Evolutionary conservation across 2,329 filamentous ascomycete genomes (phyloP).

Genomic region (Dothideomycetidae sp.): DNA sequence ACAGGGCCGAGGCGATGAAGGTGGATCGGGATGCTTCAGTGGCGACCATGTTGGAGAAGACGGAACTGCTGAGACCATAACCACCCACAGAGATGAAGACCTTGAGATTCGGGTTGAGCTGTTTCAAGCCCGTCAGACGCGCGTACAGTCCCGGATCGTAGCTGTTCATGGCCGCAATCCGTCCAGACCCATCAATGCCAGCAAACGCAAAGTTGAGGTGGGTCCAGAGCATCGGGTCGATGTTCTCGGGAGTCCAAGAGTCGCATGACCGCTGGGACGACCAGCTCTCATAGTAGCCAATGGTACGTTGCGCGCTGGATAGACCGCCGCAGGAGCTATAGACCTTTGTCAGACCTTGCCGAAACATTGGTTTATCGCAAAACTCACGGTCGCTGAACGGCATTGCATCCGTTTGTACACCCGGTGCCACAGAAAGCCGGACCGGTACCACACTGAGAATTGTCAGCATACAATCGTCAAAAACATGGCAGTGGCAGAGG

Average conservation of each 20-base stretch:
- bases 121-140: conserved; percentile 22
- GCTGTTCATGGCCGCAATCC: conserved; percentile 16
- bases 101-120: conserved; percentile 16
- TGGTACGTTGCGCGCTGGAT: background rate
- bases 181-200: conserved; percentile 25
- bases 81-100: conserved; percentile 29
- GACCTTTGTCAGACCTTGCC: background rate
- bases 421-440: conserved; percentile 10
- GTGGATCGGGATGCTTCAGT: conserved; percentile 17
- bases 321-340: background rate
- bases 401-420: too few species aligned
- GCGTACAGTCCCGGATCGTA: conserved; percentile 3
- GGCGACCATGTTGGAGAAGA: conserved; percentile 23
- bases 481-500: background rate
- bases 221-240: background rate
- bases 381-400: too few species aligned
- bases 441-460: too few species aligned
- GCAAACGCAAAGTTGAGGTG: conserved; percentile 29
- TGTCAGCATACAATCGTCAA: background rate
- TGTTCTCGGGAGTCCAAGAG: background rate
- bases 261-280: background rate
- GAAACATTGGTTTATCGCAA: conserved; percentile 4
- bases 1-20: conserved; percentile 27
- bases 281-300: conserved; percentile 10
- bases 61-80: conserved; percentile 12